Percentiles rank a stretch among this genome's conserved stretches.
phyloP scores from a whole-genome alignment of 805 yeast species.

The Candida adriatica region DNA sequence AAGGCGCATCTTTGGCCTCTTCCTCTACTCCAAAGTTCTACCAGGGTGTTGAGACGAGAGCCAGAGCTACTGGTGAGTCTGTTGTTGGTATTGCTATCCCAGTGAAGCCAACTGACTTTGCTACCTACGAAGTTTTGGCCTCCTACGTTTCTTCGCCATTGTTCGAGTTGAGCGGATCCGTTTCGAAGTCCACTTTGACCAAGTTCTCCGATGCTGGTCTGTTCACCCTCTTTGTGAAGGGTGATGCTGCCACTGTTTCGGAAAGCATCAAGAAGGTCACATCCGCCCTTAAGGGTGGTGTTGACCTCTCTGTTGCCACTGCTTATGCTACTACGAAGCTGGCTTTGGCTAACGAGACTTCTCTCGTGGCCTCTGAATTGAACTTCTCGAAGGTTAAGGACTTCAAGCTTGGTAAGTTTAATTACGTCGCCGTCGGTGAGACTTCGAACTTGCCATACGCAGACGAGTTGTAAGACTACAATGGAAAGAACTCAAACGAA shows the following conservation, averaged over 20 bases:
- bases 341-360: conserved; percentile 34
- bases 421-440: conserved; percentile 87
- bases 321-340: conserved; percentile 40
- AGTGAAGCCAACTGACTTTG: conserved; percentile 53
- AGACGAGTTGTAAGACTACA: conserved; percentile 71
- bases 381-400: conserved; percentile 33
- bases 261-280: conserved; percentile 56
- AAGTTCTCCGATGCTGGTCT: conserved; percentile 76
- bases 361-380: conserved; percentile 29
- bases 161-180: conserved; percentile 44
- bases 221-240: conserved; percentile 63
- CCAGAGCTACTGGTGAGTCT: conserved; percentile 57
- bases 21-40: conserved; percentile 36
- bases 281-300: conserved; percentile 43
- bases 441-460: conserved; percentile 79
- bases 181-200: conserved; percentile 46
- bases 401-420: conserved; percentile 55
- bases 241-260: conserved; percentile 52
- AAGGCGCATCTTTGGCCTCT: conserved; percentile 44
- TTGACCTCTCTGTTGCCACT: conserved; percentile 53
- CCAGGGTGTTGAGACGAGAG: conserved; percentile 64
- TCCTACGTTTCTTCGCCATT: conserved; percentile 58
- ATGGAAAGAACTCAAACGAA: too few species aligned
- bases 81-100: conserved; percentile 82
- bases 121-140: conserved; percentile 63